Evolutionary conservation across 441 rosid genomes (phyloP).

Genomic region (Erodium trifolium): DNA sequence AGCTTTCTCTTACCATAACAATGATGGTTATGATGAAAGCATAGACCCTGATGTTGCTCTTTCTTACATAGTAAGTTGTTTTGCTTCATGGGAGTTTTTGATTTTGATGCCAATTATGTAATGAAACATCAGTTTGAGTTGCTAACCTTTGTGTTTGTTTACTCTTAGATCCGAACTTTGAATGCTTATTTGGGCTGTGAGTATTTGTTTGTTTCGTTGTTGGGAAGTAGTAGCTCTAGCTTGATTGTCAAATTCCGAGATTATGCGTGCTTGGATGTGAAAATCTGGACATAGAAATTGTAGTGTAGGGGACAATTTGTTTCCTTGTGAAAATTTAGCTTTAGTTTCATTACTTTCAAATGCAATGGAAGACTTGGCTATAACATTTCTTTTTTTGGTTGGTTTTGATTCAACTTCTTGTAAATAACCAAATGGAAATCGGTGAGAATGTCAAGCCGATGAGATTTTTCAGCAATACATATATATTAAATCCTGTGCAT

Average conservation of each 20-base stretch:
- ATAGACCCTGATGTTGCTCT: slow-evolving; percentile 71
- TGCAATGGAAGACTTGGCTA: not conserved
- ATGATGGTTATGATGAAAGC: slow-evolving; percentile 39
- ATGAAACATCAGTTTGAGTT: not conserved
- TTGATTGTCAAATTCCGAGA: not conserved
- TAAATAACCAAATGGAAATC: not conserved
- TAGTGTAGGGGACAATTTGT: not conserved
- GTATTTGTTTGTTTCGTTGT: not conserved
- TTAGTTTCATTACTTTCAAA: not conserved
- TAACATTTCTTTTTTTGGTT: not conserved
- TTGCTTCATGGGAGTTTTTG: not conserved
- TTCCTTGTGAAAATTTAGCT: not conserved
- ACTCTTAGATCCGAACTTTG: not conserved
- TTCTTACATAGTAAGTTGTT: slow-evolving; percentile 63
- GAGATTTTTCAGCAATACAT: not conserved
- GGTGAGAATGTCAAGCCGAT: not conserved
- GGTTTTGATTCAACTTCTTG: not conserved
- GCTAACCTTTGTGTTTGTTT: not conserved
- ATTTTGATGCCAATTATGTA: not conserved
- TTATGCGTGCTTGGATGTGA: not conserved
- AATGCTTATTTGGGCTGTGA: not conserved
- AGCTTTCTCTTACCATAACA: slow-evolving; percentile 64
- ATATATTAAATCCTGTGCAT: not conserved
- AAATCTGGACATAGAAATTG: not conserved
- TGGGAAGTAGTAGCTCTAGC: not conserved